Conservation (phyloP, 805 yeast species). For the Lachancea lanzarotensis region DNA sequence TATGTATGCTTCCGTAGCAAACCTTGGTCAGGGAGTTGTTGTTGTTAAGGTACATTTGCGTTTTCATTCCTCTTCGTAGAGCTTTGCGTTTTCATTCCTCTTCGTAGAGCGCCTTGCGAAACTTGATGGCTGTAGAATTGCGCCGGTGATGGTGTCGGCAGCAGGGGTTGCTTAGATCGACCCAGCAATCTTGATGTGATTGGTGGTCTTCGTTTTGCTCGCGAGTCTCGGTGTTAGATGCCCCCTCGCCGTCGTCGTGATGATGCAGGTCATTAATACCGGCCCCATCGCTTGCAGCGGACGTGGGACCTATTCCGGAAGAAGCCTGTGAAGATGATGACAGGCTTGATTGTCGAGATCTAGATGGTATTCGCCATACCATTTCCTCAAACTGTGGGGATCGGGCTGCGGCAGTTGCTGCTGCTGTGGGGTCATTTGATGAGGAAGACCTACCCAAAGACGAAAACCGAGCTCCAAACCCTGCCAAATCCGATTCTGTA, state of each 20-base stretch:
- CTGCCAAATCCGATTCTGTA: not conserved
- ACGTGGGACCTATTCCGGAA: not conserved
- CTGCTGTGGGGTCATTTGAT: not conserved
- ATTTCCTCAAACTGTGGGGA: not conserved
- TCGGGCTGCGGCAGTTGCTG: not conserved
- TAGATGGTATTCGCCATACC: not conserved
- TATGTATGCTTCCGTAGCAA: not conserved
- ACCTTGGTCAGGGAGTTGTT: not conserved
- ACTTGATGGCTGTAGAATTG: conserved; percentile 26
- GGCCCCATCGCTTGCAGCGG: not conserved
- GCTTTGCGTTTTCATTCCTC: not conserved
- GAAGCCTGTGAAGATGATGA: conserved; percentile 2
- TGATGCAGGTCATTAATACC: not conserved
- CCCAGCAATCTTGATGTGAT: conserved; percentile 5
- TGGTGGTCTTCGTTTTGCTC: not conserved
- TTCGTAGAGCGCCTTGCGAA: conserved; percentile 18
- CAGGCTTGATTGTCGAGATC: conserved; percentile 3
- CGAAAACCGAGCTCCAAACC: not conserved
- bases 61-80: conserved; percentile 6
- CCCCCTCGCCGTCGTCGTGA: not conserved
- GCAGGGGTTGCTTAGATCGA: conserved; percentile 21
- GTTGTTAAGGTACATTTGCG: too few species aligned
- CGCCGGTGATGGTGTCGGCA: conserved; percentile 31
- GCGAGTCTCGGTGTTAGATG: not conserved
- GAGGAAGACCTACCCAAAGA: conserved; percentile 9